These are phyloP conservation scores for Suillus alpinus DNA, from an alignment of 768 basidiomycete species.

Conservation along the genomic window DNA sequence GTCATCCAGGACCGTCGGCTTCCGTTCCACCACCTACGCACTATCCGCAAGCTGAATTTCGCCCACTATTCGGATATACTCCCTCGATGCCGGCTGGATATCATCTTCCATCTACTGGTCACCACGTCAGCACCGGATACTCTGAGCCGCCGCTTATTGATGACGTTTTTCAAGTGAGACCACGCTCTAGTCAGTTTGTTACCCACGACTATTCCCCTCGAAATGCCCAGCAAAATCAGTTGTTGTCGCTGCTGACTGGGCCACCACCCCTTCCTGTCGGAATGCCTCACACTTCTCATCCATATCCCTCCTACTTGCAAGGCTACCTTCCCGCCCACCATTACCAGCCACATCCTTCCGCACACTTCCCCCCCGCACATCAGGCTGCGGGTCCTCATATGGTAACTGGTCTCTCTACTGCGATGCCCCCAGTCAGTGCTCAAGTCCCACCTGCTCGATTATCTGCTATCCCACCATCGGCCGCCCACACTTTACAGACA, in stretches of 20 bases:
- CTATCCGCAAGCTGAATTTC: constrained; percentile 17
- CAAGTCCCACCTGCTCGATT: constrained; percentile 10
- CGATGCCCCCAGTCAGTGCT: constrained; percentile 9
- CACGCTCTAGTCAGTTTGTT: constrained; percentile 44
- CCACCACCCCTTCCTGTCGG: constrained; percentile 4
- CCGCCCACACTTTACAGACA: constrained; percentile 11
- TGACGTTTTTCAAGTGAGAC: constrained; percentile 41
- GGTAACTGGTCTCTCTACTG: neutral
- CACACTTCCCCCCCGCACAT: constrained; percentile 14
- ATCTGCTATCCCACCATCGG: constrained; percentile 14
- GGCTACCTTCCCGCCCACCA: constrained; percentile 18
- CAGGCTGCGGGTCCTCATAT: constrained; percentile 10
- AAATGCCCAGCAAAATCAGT: constrained; percentile 16
- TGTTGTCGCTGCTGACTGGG: constrained; percentile 11
- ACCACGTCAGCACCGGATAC: constrained; percentile 4
- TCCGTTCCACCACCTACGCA: constrained; percentile 28
- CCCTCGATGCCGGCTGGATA: constrained; percentile 8
- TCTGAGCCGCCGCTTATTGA: constrained; percentile 4
- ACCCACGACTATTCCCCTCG: constrained; percentile 28
- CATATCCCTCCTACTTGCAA: constrained; percentile 14
- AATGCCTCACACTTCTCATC: constrained; percentile 11
- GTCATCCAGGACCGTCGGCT: constrained; percentile 19
- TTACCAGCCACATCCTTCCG: constrained; percentile 12
- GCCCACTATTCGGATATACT: constrained; percentile 36
- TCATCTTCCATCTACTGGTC: constrained; percentile 6